Base-by-base conservation (phyloP, 1,284 basidiomycete genomes). In the Athelia sp. region DNA sequence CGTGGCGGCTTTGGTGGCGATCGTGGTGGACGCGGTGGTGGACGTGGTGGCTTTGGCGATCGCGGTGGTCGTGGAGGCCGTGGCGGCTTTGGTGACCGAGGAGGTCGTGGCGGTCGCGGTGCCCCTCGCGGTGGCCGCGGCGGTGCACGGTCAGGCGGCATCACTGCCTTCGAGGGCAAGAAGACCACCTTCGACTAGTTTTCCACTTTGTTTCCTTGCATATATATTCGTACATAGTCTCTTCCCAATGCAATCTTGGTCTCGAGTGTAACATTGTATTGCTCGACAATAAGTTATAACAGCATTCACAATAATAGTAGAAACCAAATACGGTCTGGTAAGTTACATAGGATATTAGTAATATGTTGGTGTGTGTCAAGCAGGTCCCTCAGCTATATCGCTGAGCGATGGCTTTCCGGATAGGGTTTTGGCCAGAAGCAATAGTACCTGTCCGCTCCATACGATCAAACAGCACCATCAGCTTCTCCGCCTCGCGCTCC, bases 381-480 rank as follows among this genome's bases (percentile, higher is more conserved):
- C 15, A 15, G 9, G 29, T 45, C 40, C 10, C n/a, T n/a, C n/a
- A n/a, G n/a, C n/a, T n/a, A n/a, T n/a, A 29, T n/a, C 24, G 23
- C 48, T 48, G 13, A 35, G 14, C 54, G 57, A 48, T 49, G 3
- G 82, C 85, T 62, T 81, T 82, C 52, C 86, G 72, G 54, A 90
- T 78, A 10, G 87, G 87, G 63, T 90, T 90, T 57, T 84, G 81
- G 43, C 69, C 71, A 19, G 79, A 70, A 14, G 78, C 71, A 47
- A 90, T 61, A 45, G 81, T 77, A 15, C 87, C 87, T 32, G 72
- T 86, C 64, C 74, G 81, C 64, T 93, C 89, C 58, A 97, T 72
- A 46, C 93, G 73, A 55, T 96, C 90, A 62, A 98, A 97, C 17
- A 97, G 73, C 21, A 87, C 83, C 61, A 96, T 92, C 42, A 98